Conservation (phyloP, 2,329 filamentous ascomycete species). For the Neurospora sp. region DNA sequence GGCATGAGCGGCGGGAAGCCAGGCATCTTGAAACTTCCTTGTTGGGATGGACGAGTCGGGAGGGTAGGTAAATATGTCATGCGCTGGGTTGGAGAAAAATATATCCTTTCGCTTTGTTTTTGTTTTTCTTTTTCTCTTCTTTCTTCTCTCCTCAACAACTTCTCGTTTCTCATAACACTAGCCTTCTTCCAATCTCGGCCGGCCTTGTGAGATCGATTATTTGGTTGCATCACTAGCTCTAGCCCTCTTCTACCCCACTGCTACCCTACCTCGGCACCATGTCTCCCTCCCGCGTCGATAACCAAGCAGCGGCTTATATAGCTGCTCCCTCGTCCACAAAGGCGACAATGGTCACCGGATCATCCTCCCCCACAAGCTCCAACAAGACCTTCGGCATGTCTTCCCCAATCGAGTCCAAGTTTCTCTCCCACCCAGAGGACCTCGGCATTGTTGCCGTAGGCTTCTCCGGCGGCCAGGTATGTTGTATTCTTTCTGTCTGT, state of each 20-base stretch:
- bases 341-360: conserved; percentile 1
- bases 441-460: conserved; percentile 89
- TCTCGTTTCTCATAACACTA: not conserved
- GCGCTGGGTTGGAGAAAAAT: not conserved
- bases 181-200: not conserved
- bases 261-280: conserved; percentile 3
- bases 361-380: conserved; percentile 8
- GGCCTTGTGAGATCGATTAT: not conserved
- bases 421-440: conserved; percentile 69
- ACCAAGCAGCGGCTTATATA: conserved; percentile 5
- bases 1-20: not conserved
- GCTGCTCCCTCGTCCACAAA: conserved; percentile 4
- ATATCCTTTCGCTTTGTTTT: not conserved
- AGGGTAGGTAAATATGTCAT: not conserved
- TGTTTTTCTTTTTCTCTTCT: not conserved
- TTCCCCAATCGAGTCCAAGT: conserved; percentile 54
- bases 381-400: conserved; percentile 30
- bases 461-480: conserved; percentile 91
- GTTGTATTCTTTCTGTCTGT: conserved; percentile 13
- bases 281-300: conserved; percentile 15
- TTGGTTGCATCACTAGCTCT: not conserved
- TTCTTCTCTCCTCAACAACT: not conserved
- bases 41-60: not conserved
- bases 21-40: not conserved
- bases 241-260: not conserved